Base-by-base conservation (phyloP, 805 yeast genomes). In the Blastobotrys americana region DNA sequence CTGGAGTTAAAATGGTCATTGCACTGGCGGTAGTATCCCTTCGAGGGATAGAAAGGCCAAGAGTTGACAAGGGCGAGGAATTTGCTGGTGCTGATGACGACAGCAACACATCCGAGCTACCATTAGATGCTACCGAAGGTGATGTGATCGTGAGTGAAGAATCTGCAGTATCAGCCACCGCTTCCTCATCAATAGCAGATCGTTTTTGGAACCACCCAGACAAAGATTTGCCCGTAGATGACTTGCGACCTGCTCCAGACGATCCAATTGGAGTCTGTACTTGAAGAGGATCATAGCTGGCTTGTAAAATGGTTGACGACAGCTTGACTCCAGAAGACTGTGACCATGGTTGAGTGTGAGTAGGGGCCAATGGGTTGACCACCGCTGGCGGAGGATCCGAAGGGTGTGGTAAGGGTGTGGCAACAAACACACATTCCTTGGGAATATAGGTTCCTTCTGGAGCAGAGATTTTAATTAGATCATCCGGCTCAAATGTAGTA, bases 321-420 rank as follows among this genome's bases (percentile, higher is more conserved):
- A 41, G 38, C 4, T 25, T 17, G 23, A 50, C 51, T 5, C 60
- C 59, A 18, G 48, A 38, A 5, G 57, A 55, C 34, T 49, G 52
- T 25, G 52, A 49, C 39, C 45, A 49, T 40, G 63, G 68, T 28
- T 35, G 52, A 36, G 42, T 53, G 17, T 58, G 54, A 31, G 62
- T 56, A 9, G 68, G 64, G 3, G 64, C 59, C 42, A 67, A 51
- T 10, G 70, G 65, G 46, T 66, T 66, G 41, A 61, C 56, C 4
- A 58, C 55, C 34, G 53, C 43, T 9, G 60, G 56, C 16, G 60
- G 62, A 5, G 61, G 59, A 40, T 67, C 66, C 3, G 63, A 49
- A 1, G 67, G 66, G 39, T 65, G 68, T 5, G 66, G 68, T 18
- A 66, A 55, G 2, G 71, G 71, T 35, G 59, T 54, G 4, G 72